Conservation (phyloP, 345 rosid genomes). For the Cardamine resedifolia region DNA sequence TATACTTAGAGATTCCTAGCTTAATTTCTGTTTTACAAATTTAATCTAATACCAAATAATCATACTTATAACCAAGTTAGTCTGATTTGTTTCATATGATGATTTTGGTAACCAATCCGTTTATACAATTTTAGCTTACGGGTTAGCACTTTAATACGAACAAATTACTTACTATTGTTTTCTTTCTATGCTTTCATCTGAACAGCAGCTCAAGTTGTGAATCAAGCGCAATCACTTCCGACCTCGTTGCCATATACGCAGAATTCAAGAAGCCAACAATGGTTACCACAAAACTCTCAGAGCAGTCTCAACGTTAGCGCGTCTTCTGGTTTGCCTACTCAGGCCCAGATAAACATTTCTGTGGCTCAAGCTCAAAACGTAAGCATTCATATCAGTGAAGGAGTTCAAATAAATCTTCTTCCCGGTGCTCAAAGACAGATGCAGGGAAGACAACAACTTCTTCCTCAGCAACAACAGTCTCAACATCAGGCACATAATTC, state of each 20-base stretch:
- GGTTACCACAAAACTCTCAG: constrained; percentile 47
- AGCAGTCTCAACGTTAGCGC: constrained; percentile 42
- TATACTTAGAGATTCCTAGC: background rate
- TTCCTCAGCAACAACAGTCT: constrained; percentile 49
- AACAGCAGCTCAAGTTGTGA: constrained; percentile 43
- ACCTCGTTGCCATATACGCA: constrained; percentile 44
- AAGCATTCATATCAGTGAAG: constrained; percentile 59
- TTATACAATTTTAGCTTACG: background rate
- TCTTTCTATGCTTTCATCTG: background rate
- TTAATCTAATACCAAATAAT: background rate
- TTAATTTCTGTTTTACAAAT: background rate
- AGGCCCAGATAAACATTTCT: constrained; percentile 45
- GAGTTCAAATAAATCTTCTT: constrained; percentile 47
- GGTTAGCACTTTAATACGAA: background rate
- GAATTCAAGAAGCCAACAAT: constrained; percentile 53
- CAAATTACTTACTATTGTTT: background rate
- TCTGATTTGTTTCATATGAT: background rate
- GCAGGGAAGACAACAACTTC: constrained; percentile 56
- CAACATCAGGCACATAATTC: constrained; percentile 52
- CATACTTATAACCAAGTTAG: background rate
- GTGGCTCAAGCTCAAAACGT: constrained; percentile 55
- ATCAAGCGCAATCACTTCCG: constrained; percentile 47
- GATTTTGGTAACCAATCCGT: background rate
- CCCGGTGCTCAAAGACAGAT: constrained; percentile 60
- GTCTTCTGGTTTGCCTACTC: constrained; percentile 49